Conservation (phyloP, 1,139 yeast species). For the Taiozyma sp. region DNA sequence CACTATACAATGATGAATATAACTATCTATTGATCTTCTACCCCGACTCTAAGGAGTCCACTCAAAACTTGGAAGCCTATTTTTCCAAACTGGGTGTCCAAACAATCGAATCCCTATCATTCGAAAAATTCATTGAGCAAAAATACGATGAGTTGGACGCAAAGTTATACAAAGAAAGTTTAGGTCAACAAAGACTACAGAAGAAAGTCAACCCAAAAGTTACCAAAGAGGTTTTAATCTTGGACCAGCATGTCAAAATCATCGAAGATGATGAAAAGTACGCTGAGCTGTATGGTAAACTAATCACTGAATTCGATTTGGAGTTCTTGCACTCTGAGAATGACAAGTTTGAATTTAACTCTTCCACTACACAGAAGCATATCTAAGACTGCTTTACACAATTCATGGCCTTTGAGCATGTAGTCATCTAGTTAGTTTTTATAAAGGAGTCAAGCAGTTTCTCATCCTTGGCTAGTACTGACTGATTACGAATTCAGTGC, state of each 20-base stretch:
- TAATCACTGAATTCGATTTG: slow-evolving; percentile 18
- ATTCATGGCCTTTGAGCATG: background rate
- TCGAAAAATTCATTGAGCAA: slow-evolving; percentile 7
- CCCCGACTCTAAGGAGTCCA: slow-evolving; percentile 7
- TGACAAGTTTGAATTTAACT: slow-evolving; percentile 12
- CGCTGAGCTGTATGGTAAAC: slow-evolving; percentile 8
- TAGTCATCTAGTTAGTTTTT: background rate
- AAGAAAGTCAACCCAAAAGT: slow-evolving; percentile 17
- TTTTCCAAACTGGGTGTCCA: slow-evolving; percentile 6
- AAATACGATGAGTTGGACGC: slow-evolving; percentile 18
- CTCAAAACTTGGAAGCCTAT: slow-evolving; percentile 3
- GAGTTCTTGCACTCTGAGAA: slow-evolving; percentile 18
- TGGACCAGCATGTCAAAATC: slow-evolving; percentile 16
- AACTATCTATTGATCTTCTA: slow-evolving; percentile 19
- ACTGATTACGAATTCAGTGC: too few species aligned
- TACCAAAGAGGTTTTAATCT: slow-evolving; percentile 9
- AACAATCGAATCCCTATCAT: slow-evolving; percentile 2
- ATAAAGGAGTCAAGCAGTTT: too few species aligned
- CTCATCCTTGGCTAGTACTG: too few species aligned
- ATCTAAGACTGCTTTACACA: background rate
- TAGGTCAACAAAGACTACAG: slow-evolving; percentile 17
- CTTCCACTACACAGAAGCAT: slow-evolving; percentile 16
- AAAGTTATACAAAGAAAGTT: slow-evolving; percentile 16
- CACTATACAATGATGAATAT: slow-evolving; percentile 18
- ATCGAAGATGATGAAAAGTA: slow-evolving; percentile 16